Conservation (phyloP, 345 rosid genomes). For the Aegle marmelos region DNA sequence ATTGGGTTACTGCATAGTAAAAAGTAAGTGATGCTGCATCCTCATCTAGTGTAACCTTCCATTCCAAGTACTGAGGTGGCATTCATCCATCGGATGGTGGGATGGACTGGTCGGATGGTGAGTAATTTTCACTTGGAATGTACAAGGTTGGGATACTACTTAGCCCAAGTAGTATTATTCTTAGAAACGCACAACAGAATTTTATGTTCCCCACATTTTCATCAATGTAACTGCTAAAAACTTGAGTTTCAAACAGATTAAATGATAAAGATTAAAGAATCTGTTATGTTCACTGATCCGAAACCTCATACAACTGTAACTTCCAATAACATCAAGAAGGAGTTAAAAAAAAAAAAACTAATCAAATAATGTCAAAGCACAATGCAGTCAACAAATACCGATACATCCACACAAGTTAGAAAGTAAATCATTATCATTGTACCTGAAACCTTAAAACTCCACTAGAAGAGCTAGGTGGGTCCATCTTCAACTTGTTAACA, state of each 20-base stretch:
- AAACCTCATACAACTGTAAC: background rate
- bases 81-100: background rate
- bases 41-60: too few relatives aligned
- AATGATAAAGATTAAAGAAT: background rate
- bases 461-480: constrained; percentile 53
- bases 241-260: background rate
- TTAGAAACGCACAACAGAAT: background rate
- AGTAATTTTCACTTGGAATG: background rate
- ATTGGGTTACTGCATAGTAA: too few relatives aligned
- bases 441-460: constrained; percentile 81
- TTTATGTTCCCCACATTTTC: background rate
- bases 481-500: constrained; percentile 51
- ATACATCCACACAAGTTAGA: background rate
- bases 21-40: too few relatives aligned
- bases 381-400: background rate
- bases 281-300: background rate
- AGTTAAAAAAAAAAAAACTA: background rate
- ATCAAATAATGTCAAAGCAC: background rate
- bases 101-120: background rate
- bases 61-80: too few relatives aligned
- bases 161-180: background rate
- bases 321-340: background rate
- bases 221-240: background rate
- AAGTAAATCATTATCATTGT: background rate
- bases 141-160: too few relatives aligned